Percentiles rank a stretch among this genome's conserved stretches.
These are phyloP conservation scores for Pulveroboletus ravenelii DNA, from an alignment of 768 basidiomycete species.

Conservation along the genomic window DNA sequence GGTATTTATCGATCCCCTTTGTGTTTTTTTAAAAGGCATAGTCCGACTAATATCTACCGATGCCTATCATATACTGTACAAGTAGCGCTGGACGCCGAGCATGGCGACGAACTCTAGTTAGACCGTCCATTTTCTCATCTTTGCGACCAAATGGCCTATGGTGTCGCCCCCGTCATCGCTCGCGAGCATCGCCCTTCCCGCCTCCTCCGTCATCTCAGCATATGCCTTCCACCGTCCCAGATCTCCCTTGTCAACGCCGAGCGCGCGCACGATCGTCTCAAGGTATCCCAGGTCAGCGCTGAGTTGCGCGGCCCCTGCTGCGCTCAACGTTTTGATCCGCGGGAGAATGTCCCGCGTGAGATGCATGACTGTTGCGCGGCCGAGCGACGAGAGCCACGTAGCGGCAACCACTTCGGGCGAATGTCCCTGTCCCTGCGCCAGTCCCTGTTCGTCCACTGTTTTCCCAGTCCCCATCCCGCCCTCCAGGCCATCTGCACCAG, in stretches of 20 bases:
- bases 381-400: slow-evolving; percentile 90
- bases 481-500: slow-evolving; percentile 50
- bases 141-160: slow-evolving; percentile 21
- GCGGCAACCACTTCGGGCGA: slow-evolving; percentile 80
- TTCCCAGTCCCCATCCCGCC: slow-evolving; percentile 20
- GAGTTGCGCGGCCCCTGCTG: slow-evolving; percentile 75
- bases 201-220: slow-evolving; percentile 55
- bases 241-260: slow-evolving; percentile 83
- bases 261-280: slow-evolving; percentile 81
- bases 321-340: slow-evolving; percentile 56
- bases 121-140: slow-evolving; percentile 30
- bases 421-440: slow-evolving; percentile 21
- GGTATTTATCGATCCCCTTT: slow-evolving; percentile 14
- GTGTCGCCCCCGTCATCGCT: slow-evolving; percentile 20
- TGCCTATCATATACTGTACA: slow-evolving; percentile 6
- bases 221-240: slow-evolving; percentile 77
- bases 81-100: not conserved
- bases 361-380: slow-evolving; percentile 70
- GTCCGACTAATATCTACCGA: slow-evolving; percentile 2
- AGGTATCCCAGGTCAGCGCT: slow-evolving; percentile 85
- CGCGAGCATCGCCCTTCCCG: slow-evolving; percentile 22
- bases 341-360: slow-evolving; percentile 71
- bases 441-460: not conserved
- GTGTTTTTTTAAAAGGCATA: not conserved
- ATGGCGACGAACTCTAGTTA: not conserved